phyloP scores from a whole-genome alignment of 1,139 yeast species.

The Suhomyces taliae region DNA sequence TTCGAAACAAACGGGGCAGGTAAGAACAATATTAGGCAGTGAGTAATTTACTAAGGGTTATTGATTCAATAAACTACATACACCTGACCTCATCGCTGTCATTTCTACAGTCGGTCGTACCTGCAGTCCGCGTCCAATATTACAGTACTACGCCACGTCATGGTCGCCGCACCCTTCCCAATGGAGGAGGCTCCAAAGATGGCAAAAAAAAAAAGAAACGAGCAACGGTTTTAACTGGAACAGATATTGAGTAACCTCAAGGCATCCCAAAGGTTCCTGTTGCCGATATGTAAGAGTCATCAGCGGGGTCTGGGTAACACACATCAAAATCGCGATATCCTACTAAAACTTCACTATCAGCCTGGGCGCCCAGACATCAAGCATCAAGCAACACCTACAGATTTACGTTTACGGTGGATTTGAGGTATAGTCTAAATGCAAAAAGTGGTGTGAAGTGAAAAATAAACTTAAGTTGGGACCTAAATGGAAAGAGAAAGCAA shows the following conservation, averaged over 20 bases:
- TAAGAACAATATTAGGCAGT: background rate
- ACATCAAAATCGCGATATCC: background rate
- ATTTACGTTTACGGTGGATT: too few relatives aligned
- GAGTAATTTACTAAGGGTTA: background rate
- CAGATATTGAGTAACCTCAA: background rate
- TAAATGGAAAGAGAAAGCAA: too few relatives aligned
- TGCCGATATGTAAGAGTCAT: too few relatives aligned
- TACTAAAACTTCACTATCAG: background rate
- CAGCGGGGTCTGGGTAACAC: too few relatives aligned
- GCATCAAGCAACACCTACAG: too few relatives aligned
- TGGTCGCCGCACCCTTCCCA: background rate
- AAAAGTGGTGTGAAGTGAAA: too few relatives aligned
- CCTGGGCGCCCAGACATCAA: too few relatives aligned
- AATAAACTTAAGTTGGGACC: too few relatives aligned
- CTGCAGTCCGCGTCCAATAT: slow-evolving; percentile 4
- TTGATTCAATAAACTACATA: too few relatives aligned
- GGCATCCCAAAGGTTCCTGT: background rate
- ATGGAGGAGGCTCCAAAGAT: background rate
- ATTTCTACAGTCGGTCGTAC: slow-evolving; percentile 1
- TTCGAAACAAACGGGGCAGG: background rate
- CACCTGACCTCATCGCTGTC: background rate
- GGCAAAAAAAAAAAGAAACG: background rate
- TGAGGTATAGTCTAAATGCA: too few relatives aligned
- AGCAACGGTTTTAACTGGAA: background rate
- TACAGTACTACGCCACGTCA: background rate